These are phyloP conservation scores for Trifolium dubium DNA, from an alignment of 306 rosid genomes.

Conservation along the genomic window DNA sequence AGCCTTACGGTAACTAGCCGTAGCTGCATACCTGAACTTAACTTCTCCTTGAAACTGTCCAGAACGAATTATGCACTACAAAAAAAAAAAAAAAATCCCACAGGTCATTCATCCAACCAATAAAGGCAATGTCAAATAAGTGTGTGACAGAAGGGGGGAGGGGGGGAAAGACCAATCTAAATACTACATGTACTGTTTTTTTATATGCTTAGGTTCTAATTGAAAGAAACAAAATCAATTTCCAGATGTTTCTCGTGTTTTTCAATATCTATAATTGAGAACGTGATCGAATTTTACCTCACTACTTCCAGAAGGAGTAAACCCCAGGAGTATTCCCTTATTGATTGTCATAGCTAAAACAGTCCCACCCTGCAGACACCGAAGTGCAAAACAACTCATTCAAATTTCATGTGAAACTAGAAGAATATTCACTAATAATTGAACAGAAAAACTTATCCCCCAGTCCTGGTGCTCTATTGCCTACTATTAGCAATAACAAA, in stretches of 20 bases:
- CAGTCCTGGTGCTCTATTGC: not conserved
- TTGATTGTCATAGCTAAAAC: slow-evolving; percentile 89
- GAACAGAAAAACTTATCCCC: slow-evolving; percentile 18
- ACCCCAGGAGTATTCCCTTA: slow-evolving; percentile 88
- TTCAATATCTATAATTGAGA: slow-evolving; percentile 19
- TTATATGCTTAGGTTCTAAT: slow-evolving; percentile 22
- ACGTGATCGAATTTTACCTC: slow-evolving; percentile 52
- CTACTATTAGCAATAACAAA: slow-evolving; percentile 6
- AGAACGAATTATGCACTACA: slow-evolving; percentile 76
- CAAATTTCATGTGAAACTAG: slow-evolving; percentile 17
- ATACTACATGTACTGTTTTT: not conserved
- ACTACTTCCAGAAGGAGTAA: slow-evolving; percentile 70
- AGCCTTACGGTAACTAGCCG: slow-evolving; percentile 43
- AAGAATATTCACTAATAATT: slow-evolving; percentile 8
- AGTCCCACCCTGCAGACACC: slow-evolving; percentile 73
- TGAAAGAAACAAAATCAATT: slow-evolving; percentile 15
- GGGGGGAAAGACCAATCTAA: slow-evolving; percentile 5
- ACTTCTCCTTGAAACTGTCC: slow-evolving; percentile 88
- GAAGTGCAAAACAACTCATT: slow-evolving; percentile 7
- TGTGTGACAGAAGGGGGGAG: not conserved
- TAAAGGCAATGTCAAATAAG: slow-evolving; percentile 16
- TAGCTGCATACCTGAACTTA: slow-evolving; percentile 71
- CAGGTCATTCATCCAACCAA: slow-evolving; percentile 33
- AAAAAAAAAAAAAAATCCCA: slow-evolving; percentile 42
- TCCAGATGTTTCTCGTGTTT: slow-evolving; percentile 26